phyloP scores from a whole-genome alignment of 805 yeast genomes.

The Schwanniomyces sp. region DNA sequence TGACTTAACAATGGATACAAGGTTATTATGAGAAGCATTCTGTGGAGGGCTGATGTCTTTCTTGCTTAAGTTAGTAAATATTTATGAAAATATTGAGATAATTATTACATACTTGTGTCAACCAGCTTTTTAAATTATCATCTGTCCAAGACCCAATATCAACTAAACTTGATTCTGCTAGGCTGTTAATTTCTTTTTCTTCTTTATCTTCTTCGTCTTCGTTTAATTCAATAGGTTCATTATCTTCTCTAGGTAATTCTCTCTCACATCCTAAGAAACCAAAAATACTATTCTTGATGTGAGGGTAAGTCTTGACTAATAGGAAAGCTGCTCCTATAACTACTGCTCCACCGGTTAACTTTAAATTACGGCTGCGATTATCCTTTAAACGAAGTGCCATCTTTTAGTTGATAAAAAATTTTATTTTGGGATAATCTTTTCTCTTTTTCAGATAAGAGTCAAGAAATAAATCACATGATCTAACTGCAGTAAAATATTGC shows the following conservation, averaged over 20 bases:
- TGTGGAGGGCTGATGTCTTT: constrained; percentile 48
- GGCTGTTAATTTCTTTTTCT: not conserved
- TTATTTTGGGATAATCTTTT: not conserved
- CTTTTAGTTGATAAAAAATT: not conserved
- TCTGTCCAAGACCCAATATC: constrained; percentile 35
- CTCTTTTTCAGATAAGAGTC: not conserved
- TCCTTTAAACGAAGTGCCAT: constrained; percentile 17
- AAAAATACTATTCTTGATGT: constrained; percentile 30
- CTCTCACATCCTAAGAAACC: constrained; percentile 20
- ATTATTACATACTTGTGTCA: constrained; percentile 36
- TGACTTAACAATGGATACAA: constrained; percentile 48
- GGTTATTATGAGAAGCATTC: constrained; percentile 45
- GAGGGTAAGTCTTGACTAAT: constrained; percentile 51
- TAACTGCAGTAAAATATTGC: not conserved
- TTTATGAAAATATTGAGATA: not conserved
- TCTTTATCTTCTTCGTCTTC: constrained; percentile 5
- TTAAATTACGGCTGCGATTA: constrained; percentile 11
- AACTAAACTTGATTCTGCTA: constrained; percentile 16
- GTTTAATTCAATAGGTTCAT: constrained; percentile 23
- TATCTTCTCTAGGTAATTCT: constrained; percentile 14
- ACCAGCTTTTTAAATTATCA: constrained; percentile 34
- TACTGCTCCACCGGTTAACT: constrained; percentile 33
- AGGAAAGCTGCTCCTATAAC: constrained; percentile 43
- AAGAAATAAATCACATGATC: not conserved
- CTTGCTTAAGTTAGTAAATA: constrained; percentile 19